phyloP scores from a whole-genome alignment of 2,329 filamentous ascomycete species.

The Neobulgaria alba region DNA sequence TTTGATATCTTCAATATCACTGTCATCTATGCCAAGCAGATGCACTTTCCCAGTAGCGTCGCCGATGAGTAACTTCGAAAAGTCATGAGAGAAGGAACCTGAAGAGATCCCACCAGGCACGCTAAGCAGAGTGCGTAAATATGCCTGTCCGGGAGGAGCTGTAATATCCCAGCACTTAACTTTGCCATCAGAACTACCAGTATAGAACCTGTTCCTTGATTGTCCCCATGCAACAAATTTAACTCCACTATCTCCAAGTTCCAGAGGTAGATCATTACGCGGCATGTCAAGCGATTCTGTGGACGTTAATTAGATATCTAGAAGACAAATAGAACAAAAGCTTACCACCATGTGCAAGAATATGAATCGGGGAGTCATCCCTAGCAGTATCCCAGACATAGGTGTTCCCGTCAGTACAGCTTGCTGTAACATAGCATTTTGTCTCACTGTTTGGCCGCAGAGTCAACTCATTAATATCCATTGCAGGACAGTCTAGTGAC shows the following conservation, averaged over 20 bases:
- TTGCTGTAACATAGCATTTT: slow-evolving; percentile 49
- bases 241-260: slow-evolving; percentile 51
- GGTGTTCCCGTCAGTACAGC: slow-evolving; percentile 51
- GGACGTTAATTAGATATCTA: slow-evolving; percentile 1
- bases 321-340: neutral
- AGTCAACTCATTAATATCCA: slow-evolving; percentile 55
- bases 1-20: slow-evolving; percentile 16
- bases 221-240: slow-evolving; percentile 56
- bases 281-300: slow-evolving; percentile 26
- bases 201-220: slow-evolving; percentile 50
- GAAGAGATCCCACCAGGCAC: slow-evolving; percentile 47
- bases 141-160: slow-evolving; percentile 31
- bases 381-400: slow-evolving; percentile 55
- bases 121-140: slow-evolving; percentile 45
- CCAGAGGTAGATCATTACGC: slow-evolving; percentile 29
- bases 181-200: slow-evolving; percentile 53
- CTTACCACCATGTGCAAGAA: slow-evolving; percentile 43
- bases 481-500: slow-evolving; percentile 48
- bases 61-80: slow-evolving; percentile 46
- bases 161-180: slow-evolving; percentile 57
- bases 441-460: slow-evolving; percentile 44
- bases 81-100: slow-evolving; percentile 50
- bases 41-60: slow-evolving; percentile 54
- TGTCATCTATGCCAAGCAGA: slow-evolving; percentile 41
- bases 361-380: slow-evolving; percentile 47